Conservation (phyloP, 805 yeast species). For the Barnettozyma wickerhamii region DNA sequence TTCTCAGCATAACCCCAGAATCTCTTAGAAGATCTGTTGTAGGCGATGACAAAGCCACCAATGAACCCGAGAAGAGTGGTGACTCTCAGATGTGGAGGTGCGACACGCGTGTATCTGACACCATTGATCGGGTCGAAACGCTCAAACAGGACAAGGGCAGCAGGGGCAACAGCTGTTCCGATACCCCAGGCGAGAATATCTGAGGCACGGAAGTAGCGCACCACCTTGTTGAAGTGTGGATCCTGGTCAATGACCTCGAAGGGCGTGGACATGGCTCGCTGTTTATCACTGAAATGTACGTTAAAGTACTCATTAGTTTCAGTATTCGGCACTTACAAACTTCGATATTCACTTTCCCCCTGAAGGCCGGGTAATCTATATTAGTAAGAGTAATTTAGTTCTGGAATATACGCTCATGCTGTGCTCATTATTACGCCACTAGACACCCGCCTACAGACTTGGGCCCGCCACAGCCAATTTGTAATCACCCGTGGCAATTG, state of each 20-base stretch:
- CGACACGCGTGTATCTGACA: slow-evolving; percentile 42
- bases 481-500: slow-evolving; percentile 1
- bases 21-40: slow-evolving; percentile 61
- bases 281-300: no score
- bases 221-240: slow-evolving; percentile 71
- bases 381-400: neutral
- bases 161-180: slow-evolving; percentile 47
- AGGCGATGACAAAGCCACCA: slow-evolving; percentile 74
- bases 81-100: slow-evolving; percentile 52
- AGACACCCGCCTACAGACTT: neutral
- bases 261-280: slow-evolving; percentile 5
- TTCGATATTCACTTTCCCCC: neutral
- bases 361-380: neutral
- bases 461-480: slow-evolving; percentile 1
- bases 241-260: slow-evolving; percentile 60
- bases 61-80: slow-evolving; percentile 57
- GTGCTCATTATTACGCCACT: neutral
- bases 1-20: slow-evolving; percentile 80
- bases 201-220: slow-evolving; percentile 62
- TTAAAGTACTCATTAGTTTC: no score
- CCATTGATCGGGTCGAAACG: slow-evolving; percentile 45
- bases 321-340: no score
- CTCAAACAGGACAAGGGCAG: slow-evolving; percentile 39
- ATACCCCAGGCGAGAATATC: slow-evolving; percentile 54
- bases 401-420: neutral